Evolutionary conservation across 805 yeast genomes (phyloP).

Genomic region (Debaryomyces maramus): DNA sequence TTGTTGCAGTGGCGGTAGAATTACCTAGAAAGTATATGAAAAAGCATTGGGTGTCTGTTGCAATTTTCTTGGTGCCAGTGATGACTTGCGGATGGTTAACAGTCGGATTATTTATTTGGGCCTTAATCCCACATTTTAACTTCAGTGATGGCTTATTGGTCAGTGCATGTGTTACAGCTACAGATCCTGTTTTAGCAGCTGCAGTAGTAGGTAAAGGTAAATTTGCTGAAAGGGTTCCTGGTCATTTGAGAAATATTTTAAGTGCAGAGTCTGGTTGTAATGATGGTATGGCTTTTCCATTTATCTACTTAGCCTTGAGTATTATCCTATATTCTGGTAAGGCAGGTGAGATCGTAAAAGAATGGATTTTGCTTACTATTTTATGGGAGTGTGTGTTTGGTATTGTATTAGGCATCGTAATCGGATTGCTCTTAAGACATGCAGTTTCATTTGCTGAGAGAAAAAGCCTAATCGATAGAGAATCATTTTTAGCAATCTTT

Average conservation of each 20-base stretch:
- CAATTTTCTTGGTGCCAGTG: conserved; percentile 74
- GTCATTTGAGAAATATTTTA: conserved; percentile 80
- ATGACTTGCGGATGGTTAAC: conserved; percentile 91
- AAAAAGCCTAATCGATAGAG: conserved; percentile 74
- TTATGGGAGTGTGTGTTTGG: conserved; percentile 84
- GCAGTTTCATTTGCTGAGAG: conserved; percentile 73
- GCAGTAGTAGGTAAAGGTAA: conserved; percentile 95
- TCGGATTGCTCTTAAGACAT: conserved; percentile 72
- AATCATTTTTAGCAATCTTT: conserved; percentile 83
- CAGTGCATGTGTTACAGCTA: conserved; percentile 89
- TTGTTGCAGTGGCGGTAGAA: conserved; percentile 93
- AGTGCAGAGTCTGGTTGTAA: conserved; percentile 90
- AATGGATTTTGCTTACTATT: conserved; percentile 77
- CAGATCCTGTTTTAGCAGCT: conserved; percentile 93
- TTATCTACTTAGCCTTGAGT: conserved; percentile 68
- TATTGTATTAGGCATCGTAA: conserved; percentile 63
- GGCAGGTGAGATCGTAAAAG: conserved; percentile 66
- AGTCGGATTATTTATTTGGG: conserved; percentile 78
- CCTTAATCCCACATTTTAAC: conserved; percentile 67
- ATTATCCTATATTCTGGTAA: conserved; percentile 66
- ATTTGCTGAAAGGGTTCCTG: conserved; percentile 87
- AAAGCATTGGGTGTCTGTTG: conserved; percentile 77
- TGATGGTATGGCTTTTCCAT: conserved; percentile 96
- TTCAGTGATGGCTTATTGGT: conserved; percentile 73
- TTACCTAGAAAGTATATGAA: conserved; percentile 87